These are phyloP conservation scores for Fragosphaeria purpurea DNA, from an alignment of 2,329 filamentous ascomycete genomes.

Conservation along the genomic window DNA sequence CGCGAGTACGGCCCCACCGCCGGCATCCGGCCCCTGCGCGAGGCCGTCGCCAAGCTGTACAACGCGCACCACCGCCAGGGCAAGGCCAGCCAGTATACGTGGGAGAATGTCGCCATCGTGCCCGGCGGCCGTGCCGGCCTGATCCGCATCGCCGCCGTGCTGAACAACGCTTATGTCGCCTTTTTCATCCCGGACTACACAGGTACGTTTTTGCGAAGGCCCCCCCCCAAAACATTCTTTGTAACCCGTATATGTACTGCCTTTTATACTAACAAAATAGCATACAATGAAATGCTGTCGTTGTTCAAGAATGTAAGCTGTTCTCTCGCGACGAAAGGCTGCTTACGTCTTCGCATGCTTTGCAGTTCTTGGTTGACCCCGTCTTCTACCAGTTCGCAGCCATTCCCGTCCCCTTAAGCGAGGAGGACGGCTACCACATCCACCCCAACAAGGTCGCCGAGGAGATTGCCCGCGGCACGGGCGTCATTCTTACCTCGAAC, in stretches of 20 bases:
- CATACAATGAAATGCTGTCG: constrained; percentile 95
- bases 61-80: constrained; percentile 85
- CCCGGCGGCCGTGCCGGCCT: constrained; percentile 85
- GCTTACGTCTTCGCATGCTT: no score
- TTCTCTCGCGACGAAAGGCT: no score
- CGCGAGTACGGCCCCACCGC: constrained; percentile 91
- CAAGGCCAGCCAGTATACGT: constrained; percentile 83
- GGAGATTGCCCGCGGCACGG: constrained; percentile 76
- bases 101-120: constrained; percentile 96
- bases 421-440: constrained; percentile 85
- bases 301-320: constrained; percentile 75
- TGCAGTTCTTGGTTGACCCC: no score
- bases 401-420: constrained; percentile 74
- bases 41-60: constrained; percentile 84
- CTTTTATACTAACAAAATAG: constrained; percentile 48
- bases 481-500: constrained; percentile 89
- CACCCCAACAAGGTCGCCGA: constrained; percentile 87
- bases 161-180: constrained; percentile 84
- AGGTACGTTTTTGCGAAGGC: constrained; percentile 28
- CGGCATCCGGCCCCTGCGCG: constrained; percentile 81
- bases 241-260: background rate
- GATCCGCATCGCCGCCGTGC: constrained; percentile 86
- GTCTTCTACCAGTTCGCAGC: constrained; percentile 57
- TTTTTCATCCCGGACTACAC: constrained; percentile 97
- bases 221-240: background rate